Evolutionary conservation across 1,284 basidiomycete genomes (phyloP), one percentile per base, ranked within the genome.

Genomic region (Gastroboletus turbinatus): DNA sequence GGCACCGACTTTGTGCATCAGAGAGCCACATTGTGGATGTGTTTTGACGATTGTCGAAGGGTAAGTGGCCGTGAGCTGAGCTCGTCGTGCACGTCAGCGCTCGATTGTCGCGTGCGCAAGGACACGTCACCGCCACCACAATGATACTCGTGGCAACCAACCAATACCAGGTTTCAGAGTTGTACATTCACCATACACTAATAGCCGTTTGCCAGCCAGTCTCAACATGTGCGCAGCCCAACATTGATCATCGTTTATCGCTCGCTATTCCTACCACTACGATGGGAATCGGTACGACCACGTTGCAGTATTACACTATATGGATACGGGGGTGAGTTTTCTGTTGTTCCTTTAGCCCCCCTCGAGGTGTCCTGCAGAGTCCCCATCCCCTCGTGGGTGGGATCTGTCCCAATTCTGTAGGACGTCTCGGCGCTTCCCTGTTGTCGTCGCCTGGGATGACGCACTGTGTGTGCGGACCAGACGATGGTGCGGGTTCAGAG

Each of bases 21-120:
- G 85, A 84, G 48, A 88, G 73, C 85, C 85, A 88, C 87, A 88
- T 87, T 19, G 55, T 73, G 54, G 14, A 35, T 35, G 21, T 17
- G 32, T 54, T 59, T 60, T 50, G 50, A 17, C 14, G 42, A 32
- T 56, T 53, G 60, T 58, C n/a, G 2, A 30, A 53, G 57, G 58
- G 54, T 19, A 23, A 49, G 17, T 4, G 10, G 11, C 4, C 32
- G 33, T n/a, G 48, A 52, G 29, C 42, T n/a, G 48, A 52, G 29
- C 42, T 36, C 14, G 33, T 21, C 32, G 61, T 36, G 4, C 19
- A 16, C 19, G 50, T 33, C n/a, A 4, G 19, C 32, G 52, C 33
- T 46, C 46, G 30, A 14, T 36, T 19, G 58, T 63, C 57, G 61
- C 51, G 53, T 53, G 50, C 13, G n/a, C n/a, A 21, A 33, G 52